phyloP scores from a whole-genome alignment of 2,329 filamentous ascomycete genomes.

The Talaromyces sp. region DNA sequence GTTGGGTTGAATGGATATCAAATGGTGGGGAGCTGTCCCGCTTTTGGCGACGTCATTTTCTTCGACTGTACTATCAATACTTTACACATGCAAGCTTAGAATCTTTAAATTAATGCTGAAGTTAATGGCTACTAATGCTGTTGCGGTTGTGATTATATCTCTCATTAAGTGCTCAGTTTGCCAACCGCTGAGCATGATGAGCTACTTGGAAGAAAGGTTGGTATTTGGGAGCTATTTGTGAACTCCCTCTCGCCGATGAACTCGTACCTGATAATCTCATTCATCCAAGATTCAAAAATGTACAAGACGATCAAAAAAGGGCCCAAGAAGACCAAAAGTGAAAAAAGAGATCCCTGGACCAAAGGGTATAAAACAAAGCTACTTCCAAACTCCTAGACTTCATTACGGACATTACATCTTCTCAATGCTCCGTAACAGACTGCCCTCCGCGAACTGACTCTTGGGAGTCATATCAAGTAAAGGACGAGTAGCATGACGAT shows the following conservation, averaged over 20 bases:
- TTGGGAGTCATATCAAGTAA: constrained; percentile 42
- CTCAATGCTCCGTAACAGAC: constrained; percentile 40
- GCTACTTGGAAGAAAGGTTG: too few species aligned
- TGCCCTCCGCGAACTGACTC: constrained; percentile 46
- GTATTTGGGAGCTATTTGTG: too few species aligned
- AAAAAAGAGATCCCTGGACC: background rate
- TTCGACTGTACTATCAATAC: too few species aligned
- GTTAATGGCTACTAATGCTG: too few species aligned
- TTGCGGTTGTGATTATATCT: too few species aligned
- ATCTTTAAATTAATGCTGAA: too few species aligned
- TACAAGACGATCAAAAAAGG: background rate
- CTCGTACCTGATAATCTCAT: background rate
- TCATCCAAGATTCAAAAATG: background rate
- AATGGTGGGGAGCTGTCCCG: background rate
- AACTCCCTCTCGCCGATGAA: too few species aligned
- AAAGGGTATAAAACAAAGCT: background rate
- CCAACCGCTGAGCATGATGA: too few species aligned
- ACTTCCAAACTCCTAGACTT: background rate
- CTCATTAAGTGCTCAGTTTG: too few species aligned
- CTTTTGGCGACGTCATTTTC: background rate
- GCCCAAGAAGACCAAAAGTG: background rate
- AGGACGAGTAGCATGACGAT: constrained; percentile 38
- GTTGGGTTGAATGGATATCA: too few species aligned
- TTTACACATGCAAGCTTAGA: too few species aligned
- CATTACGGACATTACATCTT: constrained; percentile 10